These are phyloP conservation scores for Amanita exitialis DNA, from an alignment of 768 basidiomycete genomes.

Conservation along the genomic window DNA sequence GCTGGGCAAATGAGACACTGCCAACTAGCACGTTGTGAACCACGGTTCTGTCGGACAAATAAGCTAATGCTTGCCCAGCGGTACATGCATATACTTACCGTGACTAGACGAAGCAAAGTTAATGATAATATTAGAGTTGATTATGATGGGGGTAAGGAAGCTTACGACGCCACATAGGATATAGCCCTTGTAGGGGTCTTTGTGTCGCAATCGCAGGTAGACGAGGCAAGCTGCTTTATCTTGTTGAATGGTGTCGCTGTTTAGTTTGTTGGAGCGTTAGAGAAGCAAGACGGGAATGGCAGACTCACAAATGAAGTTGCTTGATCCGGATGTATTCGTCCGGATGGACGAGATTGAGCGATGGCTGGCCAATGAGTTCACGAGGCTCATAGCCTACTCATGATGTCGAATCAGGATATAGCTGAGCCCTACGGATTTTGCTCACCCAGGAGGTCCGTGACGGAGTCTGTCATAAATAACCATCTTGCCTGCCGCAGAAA, in stretches of 20 bases:
- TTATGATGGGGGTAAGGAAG: conserved; percentile 9
- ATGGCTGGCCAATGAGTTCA: conserved; percentile 60
- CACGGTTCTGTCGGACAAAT: conserved; percentile 38
- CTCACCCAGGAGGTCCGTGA: conserved; percentile 54
- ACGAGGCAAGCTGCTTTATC: conserved; percentile 76
- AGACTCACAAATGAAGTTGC: conserved; percentile 56
- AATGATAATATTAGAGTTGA: conserved; percentile 3
- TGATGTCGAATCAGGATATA: background rate
- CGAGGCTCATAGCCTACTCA: conserved; percentile 58
- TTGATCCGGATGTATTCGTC: conserved; percentile 64
- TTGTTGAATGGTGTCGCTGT: conserved; percentile 62
- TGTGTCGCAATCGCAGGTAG: conserved; percentile 73
- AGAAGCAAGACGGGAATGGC: background rate
- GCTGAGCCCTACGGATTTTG: background rate
- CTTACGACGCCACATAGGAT: conserved; percentile 66
- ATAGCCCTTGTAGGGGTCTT: conserved; percentile 69
- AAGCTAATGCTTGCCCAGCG: conserved; percentile 9
- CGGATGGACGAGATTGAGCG: conserved; percentile 71
- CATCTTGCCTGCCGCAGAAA: conserved; percentile 41
- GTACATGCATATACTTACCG: conserved; percentile 5
- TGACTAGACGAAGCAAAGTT: conserved; percentile 5
- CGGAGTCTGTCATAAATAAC: conserved; percentile 58
- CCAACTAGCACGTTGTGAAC: conserved; percentile 68
- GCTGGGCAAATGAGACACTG: conserved; percentile 69
- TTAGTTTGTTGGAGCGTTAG: background rate